Evolutionary conservation across 441 rosid species (phyloP), one percentile per base, ranked within the genome.

Genomic region (Adansonia rubrostipa): DNA sequence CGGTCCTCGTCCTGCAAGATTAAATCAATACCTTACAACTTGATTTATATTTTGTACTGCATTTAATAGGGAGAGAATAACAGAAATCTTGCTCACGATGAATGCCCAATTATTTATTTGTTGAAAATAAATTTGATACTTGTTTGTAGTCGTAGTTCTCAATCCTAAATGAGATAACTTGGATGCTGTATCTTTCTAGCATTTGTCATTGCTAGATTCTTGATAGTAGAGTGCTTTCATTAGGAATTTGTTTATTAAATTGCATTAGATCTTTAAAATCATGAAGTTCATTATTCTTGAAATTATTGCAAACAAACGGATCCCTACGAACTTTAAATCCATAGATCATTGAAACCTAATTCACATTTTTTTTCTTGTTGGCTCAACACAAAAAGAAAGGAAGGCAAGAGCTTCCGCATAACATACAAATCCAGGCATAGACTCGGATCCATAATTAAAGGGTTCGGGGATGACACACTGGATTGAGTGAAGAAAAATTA

Each of bases 1-100:
- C 82, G 85, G 33, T 77, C 87, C 80, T 96, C 98, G 19, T 92
- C 88, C 99, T 96, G 65, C 79, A 81, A 61, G 71, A 72, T 75
- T 22, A 33, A 79, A 70, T 13, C 7, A 17, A 19, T 17, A 44
- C 8, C 4, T 45, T 67, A 42, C 57, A 53, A 53, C 57, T 15
- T 53, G 57, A 17, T 44, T 44, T 19, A 67, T 44, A 5, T 67
- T 44, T 44, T 17, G 8, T n/a, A 65, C 15, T 4, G 53, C 53
- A 17, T 7, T 19, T 19, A 66, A 17, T 9, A 19, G 44, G 53
- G 24, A 67, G 11, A 67, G 4, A 69, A 50, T 7, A 69, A 22
- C n/a, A 50, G 13, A 15, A 20, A 11, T 19, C 73, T 69, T 7
- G 28, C 28, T 7, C 1, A 4, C 51, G 20, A 15, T 22, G 20